Evolutionary conservation across 371 early-diverging fungal species (phyloP), one percentile per base, ranked within the genome.

Genomic region (Smittium mucronatum): DNA sequence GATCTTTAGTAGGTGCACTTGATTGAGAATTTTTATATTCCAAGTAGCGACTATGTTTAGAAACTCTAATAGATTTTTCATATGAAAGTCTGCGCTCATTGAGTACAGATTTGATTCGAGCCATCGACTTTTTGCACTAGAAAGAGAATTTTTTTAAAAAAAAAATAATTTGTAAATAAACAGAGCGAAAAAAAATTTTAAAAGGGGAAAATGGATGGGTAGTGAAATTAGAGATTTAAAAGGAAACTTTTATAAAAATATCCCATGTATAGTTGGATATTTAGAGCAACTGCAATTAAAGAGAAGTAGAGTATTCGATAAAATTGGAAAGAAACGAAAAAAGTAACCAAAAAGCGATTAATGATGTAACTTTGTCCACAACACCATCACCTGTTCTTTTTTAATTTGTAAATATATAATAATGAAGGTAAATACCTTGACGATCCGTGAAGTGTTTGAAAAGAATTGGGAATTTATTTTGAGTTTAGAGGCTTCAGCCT

Each of bases 91-190:
- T 66, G 35, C 97, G 90, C 82, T 97, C 97, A 75, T 89, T 88
- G 57, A 97, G 78, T 11, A 97, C 94, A 67, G 85, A 82, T 76
- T 93, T 92, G 80, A 97, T 93, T 74, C 93, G 85, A 47, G 91
- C 90, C 97, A 97, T 97, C 25, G 95, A 90, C 75, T 88, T 84
- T 81, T 88, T 87, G 77, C 90, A 89, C 93, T 69, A 58, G n/a
- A 90, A 75, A 8, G 68, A 61, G 47, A 34, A 61, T 31, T 21
- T 63, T 11, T 61, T n/a, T 63, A 8, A 58, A 29, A 5, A 36
- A 57, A 28, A 67, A 30, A 30, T 30, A 34, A 36, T 30, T 67
- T 30, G 29, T 64, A 17, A 57, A 59, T 59, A 69, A 32, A 59
- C 29, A 31, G 61, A 57, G 15, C 34, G 36, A 32, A 65, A 5